These are phyloP conservation scores for Chalciporus sp. DNA, from an alignment of 1,284 basidiomycete species.

Conservation along the genomic window DNA sequence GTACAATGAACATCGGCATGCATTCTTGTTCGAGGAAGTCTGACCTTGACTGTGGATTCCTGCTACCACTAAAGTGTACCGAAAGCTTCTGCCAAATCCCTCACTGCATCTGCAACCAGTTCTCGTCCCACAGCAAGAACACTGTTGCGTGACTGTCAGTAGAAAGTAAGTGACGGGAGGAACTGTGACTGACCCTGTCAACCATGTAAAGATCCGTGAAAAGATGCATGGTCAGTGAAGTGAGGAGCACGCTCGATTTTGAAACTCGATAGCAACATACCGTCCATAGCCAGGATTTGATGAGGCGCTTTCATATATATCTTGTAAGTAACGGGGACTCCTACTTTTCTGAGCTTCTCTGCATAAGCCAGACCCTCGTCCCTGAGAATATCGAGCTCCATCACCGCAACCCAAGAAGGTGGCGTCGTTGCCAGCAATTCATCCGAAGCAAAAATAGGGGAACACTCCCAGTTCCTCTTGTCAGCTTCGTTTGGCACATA, in stretches of 20 bases:
- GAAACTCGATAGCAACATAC: constrained; percentile 32
- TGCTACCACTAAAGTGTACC: constrained; percentile 10
- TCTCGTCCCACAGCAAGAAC: constrained; percentile 39
- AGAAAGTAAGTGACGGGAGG: neutral
- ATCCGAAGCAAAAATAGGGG: constrained; percentile 54
- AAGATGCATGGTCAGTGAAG: constrained; percentile 19
- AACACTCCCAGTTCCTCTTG: constrained; percentile 50
- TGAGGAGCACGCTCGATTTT: constrained; percentile 5
- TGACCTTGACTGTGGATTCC: neutral
- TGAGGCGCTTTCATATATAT: constrained; percentile 50
- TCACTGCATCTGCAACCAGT: constrained; percentile 44
- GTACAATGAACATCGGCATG: neutral
- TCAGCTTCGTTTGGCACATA: constrained; percentile 50
- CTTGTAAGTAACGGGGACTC: constrained; percentile 46
- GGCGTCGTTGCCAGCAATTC: constrained; percentile 44
- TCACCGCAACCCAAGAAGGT: constrained; percentile 50
- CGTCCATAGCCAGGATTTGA: constrained; percentile 52
- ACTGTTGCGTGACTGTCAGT: constrained; percentile 28
- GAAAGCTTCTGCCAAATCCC: constrained; percentile 41
- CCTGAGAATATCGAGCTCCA: constrained; percentile 55
- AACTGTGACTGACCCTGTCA: constrained; percentile 26
- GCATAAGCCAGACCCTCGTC: constrained; percentile 57
- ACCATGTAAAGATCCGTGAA: neutral
- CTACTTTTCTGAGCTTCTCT: constrained; percentile 46
- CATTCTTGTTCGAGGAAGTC: neutral